Conservation (phyloP, 2,329 filamentous ascomycete genomes). For the Fusarium sororula region DNA sequence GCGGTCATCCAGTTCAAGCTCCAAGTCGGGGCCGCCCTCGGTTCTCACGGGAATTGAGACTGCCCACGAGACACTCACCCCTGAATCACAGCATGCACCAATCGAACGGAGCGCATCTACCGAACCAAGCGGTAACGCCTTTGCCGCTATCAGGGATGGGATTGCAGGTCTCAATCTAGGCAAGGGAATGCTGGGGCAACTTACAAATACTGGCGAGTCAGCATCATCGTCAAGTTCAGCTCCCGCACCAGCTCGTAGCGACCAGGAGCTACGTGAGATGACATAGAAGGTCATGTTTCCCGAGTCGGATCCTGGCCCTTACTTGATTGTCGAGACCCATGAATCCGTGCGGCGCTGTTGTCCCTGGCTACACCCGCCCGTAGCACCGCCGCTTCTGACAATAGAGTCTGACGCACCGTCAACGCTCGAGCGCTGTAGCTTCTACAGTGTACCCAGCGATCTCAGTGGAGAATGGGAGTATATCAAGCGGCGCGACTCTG, state of each 20-base stretch:
- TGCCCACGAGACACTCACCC: conserved; percentile 61
- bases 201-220: conserved; percentile 42
- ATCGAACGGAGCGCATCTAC: conserved; percentile 57
- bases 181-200: conserved; percentile 54
- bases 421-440: neutral
- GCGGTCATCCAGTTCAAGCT: conserved; percentile 44
- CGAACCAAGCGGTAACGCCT: conserved; percentile 52
- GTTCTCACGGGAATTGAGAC: conserved; percentile 69
- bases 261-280: conserved; percentile 58
- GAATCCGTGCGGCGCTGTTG: conserved; percentile 36
- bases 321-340: conserved; percentile 46
- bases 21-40: conserved; percentile 56
- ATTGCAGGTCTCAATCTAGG: conserved; percentile 59
- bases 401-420: neutral
- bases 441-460: conserved; percentile 20
- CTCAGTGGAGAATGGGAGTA: conserved; percentile 29
- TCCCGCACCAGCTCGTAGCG: conserved; percentile 42
- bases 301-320: conserved; percentile 44
- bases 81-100: conserved; percentile 47
- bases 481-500: conserved; percentile 15
- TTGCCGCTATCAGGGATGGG: conserved; percentile 59
- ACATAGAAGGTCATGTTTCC: conserved; percentile 55
- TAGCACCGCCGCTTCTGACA: conserved; percentile 10
- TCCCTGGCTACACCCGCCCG: neutral
- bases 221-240: conserved; percentile 24